Evolutionary conservation across 2,329 filamentous ascomycete genomes (phyloP).

Genomic region (Neopestalotiopsis sp.): DNA sequence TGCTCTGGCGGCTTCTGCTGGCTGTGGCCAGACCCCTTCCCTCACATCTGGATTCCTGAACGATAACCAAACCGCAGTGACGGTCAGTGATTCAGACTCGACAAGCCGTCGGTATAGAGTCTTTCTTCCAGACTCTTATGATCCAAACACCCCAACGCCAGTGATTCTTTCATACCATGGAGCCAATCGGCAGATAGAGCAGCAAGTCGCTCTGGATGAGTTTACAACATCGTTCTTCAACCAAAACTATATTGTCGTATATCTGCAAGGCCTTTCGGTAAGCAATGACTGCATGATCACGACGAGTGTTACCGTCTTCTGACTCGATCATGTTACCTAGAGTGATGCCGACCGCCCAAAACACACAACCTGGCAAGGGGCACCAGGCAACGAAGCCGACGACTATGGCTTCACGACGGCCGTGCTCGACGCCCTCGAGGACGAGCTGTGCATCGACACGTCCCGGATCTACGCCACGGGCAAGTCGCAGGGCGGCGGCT

Average conservation of each 20-base stretch:
- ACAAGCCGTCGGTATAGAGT: conserved; percentile 28
- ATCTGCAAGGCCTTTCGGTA: conserved; percentile 30
- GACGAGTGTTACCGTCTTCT: background rate
- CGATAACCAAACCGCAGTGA: conserved; percentile 23
- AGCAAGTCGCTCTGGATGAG: conserved; percentile 27
- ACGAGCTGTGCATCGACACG: conserved; percentile 23
- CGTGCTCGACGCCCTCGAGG: conserved; percentile 28
- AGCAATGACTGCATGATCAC: background rate
- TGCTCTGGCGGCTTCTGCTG: conserved; percentile 7
- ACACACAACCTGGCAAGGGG: conserved; percentile 22
- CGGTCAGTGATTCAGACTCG: background rate
- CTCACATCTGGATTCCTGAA: conserved; percentile 15
- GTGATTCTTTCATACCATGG: conserved; percentile 34
- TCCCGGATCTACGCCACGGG: conserved; percentile 24
- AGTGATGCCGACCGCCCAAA: background rate
- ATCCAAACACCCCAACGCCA: conserved; percentile 25
- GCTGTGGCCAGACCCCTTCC: background rate
- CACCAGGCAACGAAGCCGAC: conserved; percentile 22
- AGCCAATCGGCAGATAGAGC: conserved; percentile 27
- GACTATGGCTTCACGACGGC: conserved; percentile 22
- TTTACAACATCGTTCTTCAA: conserved; percentile 28
- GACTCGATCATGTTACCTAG: background rate
- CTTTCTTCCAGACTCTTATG: conserved; percentile 29
- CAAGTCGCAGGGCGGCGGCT: conserved; percentile 25
- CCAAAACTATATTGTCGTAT: conserved; percentile 30